A percentile compares a stretch with the other conserved stretches of the same genome.
Conservation (phyloP, 257 asterid species). For the Lycium ferocissimum region DNA sequence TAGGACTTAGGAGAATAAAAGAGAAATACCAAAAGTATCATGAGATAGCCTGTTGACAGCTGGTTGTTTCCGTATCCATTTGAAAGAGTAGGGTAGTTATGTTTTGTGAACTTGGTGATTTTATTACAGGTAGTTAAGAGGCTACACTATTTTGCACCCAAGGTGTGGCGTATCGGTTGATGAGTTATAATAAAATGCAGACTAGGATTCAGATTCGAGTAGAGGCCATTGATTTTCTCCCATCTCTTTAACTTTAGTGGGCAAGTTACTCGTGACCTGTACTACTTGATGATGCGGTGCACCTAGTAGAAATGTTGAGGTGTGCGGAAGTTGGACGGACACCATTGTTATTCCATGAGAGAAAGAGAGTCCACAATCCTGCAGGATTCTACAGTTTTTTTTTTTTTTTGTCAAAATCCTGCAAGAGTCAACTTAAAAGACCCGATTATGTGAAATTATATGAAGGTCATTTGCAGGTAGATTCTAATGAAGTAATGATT, state of each 20-base stretch:
- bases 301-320: not conserved
- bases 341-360: not conserved
- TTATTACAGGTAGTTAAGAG: constrained; percentile 3
- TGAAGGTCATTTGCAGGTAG: constrained; percentile 11
- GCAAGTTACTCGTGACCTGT: not conserved
- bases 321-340: not conserved
- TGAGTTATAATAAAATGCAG: not conserved
- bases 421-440: not conserved
- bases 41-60: constrained; percentile 9
- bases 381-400: not conserved
- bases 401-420: not conserved
- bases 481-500: constrained; percentile 11
- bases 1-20: constrained; percentile 1
- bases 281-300: constrained; percentile 8
- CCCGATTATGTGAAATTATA: constrained; percentile 8
- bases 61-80: constrained; percentile 18
- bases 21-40: not conserved
- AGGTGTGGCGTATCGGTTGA: not conserved
- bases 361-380: not conserved
- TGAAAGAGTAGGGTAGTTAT: not conserved
- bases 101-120: constrained; percentile 25
- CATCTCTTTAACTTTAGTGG: constrained; percentile 1
- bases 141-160: not conserved
- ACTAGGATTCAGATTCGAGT: not conserved
- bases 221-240: constrained; percentile 2